These are phyloP conservation scores for Cystoderma amianthinum DNA, from an alignment of 768 basidiomycete genomes.

Conservation along the genomic window DNA sequence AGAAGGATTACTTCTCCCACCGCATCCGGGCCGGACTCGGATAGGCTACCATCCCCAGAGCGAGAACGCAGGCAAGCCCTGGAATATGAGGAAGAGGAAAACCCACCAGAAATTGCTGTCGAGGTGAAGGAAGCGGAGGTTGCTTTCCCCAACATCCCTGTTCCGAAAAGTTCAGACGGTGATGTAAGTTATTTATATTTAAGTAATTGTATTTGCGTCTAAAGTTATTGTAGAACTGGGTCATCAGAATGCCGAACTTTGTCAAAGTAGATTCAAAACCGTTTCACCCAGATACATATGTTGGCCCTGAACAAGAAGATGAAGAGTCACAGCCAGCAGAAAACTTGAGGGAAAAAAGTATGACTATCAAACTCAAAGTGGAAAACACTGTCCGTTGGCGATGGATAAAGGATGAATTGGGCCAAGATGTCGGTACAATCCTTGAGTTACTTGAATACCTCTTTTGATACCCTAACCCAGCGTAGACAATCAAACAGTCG, in stretches of 20 bases:
- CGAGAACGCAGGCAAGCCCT: constrained; percentile 59
- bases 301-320: constrained; percentile 76
- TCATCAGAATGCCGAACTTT: constrained; percentile 90
- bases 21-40: constrained; percentile 53
- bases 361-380: constrained; percentile 81
- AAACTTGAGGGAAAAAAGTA: constrained; percentile 68
- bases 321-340: constrained; percentile 52
- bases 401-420: constrained; percentile 76
- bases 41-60: constrained; percentile 55
- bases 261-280: constrained; percentile 86
- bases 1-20: constrained; percentile 34
- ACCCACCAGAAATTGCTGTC: constrained; percentile 45
- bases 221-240: constrained; percentile 63
- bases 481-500: constrained; percentile 84
- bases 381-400: constrained; percentile 96
- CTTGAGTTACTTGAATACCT: background rate
- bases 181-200: constrained; percentile 49
- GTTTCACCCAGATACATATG: constrained; percentile 82
- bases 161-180: constrained; percentile 74
- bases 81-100: constrained; percentile 80
- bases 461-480: constrained; percentile 31
- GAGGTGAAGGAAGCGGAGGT: constrained; percentile 66
- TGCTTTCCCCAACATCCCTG: constrained; percentile 81
- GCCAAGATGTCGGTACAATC: constrained; percentile 58
- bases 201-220: background rate